phyloP scores from a whole-genome alignment of 2,329 filamentous ascomycete genomes.

The Shiraia sp. region DNA sequence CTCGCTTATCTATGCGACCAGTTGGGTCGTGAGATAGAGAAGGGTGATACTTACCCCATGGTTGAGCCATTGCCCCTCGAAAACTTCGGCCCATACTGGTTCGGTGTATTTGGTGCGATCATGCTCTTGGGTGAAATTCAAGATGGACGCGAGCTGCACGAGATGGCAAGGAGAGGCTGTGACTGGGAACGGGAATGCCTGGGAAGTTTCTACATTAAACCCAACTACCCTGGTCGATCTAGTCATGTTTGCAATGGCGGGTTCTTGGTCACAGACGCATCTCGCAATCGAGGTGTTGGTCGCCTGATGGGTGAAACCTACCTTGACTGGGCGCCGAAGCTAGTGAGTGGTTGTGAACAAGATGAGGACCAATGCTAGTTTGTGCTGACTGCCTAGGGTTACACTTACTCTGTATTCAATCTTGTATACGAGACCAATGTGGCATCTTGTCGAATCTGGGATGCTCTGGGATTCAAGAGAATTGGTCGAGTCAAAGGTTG shows the following conservation, averaged over 20 bases:
- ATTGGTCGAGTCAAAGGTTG: conserved; percentile 73
- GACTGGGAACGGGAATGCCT: conserved; percentile 83
- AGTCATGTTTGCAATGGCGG: conserved; percentile 81
- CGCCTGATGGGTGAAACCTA: conserved; percentile 57
- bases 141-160: conserved; percentile 55
- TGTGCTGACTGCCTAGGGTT: conserved; percentile 58
- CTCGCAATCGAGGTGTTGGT: conserved; percentile 55
- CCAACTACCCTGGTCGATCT: conserved; percentile 88
- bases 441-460: conserved; percentile 88
- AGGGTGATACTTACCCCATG: conserved; percentile 92
- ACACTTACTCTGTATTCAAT: conserved; percentile 92
- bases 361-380: no score
- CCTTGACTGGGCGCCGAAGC: conserved; percentile 57
- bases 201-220: conserved; percentile 92
- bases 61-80: conserved; percentile 73
- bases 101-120: conserved; percentile 84
- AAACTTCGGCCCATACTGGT: conserved; percentile 83
- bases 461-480: conserved; percentile 87
- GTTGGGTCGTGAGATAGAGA: conserved; percentile 87
- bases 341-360: conserved; percentile 37
- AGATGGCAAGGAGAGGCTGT: conserved; percentile 49
- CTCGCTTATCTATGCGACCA: conserved; percentile 79
- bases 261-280: conserved; percentile 54
- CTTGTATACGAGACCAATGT: conserved; percentile 93
- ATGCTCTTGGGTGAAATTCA: conserved; percentile 79